Conservation (phyloP, 805 yeast genomes). For the Starmerella cellae region DNA sequence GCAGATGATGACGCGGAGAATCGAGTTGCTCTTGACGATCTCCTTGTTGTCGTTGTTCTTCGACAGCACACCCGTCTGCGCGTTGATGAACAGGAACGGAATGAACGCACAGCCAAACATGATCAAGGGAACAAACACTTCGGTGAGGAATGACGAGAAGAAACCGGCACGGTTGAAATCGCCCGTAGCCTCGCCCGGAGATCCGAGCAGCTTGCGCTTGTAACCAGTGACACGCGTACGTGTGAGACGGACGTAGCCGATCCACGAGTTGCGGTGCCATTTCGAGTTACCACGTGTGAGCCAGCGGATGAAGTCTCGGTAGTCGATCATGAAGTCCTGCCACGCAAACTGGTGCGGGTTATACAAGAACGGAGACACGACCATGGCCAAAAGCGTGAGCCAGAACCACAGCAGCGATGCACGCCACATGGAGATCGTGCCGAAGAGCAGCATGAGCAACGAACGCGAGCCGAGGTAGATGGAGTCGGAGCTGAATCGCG, state of each 20-base stretch:
- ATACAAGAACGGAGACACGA: constrained; percentile 86
- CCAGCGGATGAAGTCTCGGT: constrained; percentile 87
- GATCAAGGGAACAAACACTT: constrained; percentile 57
- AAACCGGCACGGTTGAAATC: constrained; percentile 67
- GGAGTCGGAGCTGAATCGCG: constrained; percentile 63
- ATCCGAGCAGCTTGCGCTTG: constrained; percentile 59
- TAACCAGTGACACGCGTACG: constrained; percentile 88
- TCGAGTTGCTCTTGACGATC: constrained; percentile 38
- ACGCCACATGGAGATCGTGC: constrained; percentile 80
- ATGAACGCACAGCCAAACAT: constrained; percentile 55
- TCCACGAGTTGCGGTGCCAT: constrained; percentile 66
- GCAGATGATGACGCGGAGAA: constrained; percentile 45
- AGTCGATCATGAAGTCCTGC: constrained; percentile 92
- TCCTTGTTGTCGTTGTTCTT: constrained; percentile 21
- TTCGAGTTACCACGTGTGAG: constrained; percentile 62
- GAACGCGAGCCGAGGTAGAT: constrained; percentile 66
- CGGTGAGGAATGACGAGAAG: constrained; percentile 65
- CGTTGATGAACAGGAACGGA: constrained; percentile 68
- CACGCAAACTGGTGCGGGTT: constrained; percentile 97
- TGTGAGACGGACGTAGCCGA: constrained; percentile 53
- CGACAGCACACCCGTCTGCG: constrained; percentile 64
- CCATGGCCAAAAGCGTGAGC: constrained; percentile 77
- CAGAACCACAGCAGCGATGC: constrained; percentile 94
- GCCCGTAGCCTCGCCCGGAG: constrained; percentile 50
- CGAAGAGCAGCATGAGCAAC: constrained; percentile 57